Conservation (phyloP, 2,329 filamentous ascomycete species). For the Mycosphaerella sp. region DNA sequence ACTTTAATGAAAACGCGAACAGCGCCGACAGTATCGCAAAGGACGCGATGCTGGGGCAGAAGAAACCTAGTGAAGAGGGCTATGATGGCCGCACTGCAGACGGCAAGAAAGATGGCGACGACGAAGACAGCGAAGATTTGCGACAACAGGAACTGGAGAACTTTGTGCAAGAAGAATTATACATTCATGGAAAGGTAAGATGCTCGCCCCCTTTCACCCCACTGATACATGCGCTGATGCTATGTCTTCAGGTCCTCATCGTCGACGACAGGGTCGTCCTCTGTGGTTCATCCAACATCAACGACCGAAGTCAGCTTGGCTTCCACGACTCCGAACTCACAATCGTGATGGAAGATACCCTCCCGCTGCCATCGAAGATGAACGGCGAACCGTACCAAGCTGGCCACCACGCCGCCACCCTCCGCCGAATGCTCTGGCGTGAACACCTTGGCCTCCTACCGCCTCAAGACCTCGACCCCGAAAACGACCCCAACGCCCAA, state of each 20-base stretch:
- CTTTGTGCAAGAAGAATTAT: conserved; percentile 93
- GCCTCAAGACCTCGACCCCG: conserved; percentile 61
- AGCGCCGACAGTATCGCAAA: conserved; percentile 58
- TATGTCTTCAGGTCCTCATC: conserved; percentile 52
- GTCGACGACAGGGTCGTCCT: conserved; percentile 80
- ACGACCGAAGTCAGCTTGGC: conserved; percentile 82
- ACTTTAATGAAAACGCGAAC: conserved; percentile 30
- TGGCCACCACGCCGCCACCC: conserved; percentile 72
- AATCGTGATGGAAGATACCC: conserved; percentile 81
- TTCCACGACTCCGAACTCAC: conserved; percentile 87
- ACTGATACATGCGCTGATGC: conserved; percentile 10
- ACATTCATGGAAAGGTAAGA: conserved; percentile 80
- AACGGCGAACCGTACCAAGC: conserved; percentile 69
- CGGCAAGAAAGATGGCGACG: conserved; percentile 18
- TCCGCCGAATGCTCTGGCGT: conserved; percentile 78
- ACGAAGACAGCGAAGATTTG: conserved; percentile 39
- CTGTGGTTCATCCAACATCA: conserved; percentile 65
- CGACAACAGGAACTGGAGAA: conserved; percentile 72
- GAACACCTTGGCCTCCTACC: conserved; percentile 82
- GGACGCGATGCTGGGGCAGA: conserved; percentile 69
- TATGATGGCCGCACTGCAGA: conserved; percentile 58
- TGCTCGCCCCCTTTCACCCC: neutral
- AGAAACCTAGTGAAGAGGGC: conserved; percentile 59
- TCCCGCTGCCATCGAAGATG: conserved; percentile 66
- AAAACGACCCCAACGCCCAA: conserved; percentile 66